Conservation (phyloP, 441 rosid genomes). For the Syzygium malaccense region DNA sequence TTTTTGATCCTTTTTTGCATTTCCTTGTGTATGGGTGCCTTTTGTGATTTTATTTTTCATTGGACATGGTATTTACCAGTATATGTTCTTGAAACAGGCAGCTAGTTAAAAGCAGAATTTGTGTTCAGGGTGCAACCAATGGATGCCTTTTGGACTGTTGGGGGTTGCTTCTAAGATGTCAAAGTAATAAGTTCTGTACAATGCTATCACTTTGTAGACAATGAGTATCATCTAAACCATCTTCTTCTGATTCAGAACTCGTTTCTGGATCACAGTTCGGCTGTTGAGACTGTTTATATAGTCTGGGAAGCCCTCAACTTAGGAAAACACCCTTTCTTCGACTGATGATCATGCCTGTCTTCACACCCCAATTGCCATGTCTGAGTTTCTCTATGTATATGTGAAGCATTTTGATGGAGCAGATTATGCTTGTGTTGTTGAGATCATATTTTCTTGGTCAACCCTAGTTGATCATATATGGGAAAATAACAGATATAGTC, state of each 20-base stretch:
- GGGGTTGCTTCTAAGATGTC: background rate
- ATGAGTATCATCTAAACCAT: background rate
- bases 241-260: background rate
- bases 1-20: background rate
- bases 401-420: background rate
- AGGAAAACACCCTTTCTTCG: background rate
- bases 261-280: background rate
- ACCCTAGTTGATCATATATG: background rate
- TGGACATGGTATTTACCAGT: background rate
- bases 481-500: background rate
- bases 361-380: background rate
- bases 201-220: background rate
- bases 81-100: background rate
- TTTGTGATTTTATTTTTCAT: background rate
- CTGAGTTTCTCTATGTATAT: background rate
- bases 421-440: background rate
- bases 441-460: background rate
- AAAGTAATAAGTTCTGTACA: background rate
- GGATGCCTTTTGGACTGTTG: background rate
- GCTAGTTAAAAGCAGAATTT: background rate
- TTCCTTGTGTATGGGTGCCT: background rate
- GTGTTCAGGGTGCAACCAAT: background rate
- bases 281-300: background rate
- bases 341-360: background rate
- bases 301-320: background rate